Evolutionary conservation across 257 asterid genomes (phyloP).

Genomic region (Gentiana macrophylla): DNA sequence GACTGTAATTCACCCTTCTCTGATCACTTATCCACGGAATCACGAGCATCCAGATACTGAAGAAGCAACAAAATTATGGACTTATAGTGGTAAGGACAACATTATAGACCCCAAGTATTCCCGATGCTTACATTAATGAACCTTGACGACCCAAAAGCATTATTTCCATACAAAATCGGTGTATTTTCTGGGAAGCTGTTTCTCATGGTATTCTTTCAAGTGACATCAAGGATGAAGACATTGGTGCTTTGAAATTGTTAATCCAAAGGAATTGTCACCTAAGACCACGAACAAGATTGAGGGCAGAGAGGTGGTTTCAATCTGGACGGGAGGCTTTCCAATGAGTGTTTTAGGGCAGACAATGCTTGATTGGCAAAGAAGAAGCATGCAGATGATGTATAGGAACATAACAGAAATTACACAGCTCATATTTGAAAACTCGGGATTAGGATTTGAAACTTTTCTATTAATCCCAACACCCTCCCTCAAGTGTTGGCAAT

Average conservation of each 20-base stretch:
- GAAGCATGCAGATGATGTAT: constrained; percentile 74
- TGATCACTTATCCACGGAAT: too few species aligned
- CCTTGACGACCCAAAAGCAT: constrained; percentile 8
- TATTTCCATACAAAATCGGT: constrained; percentile 54
- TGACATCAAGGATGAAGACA: constrained; percentile 3
- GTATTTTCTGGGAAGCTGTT: constrained; percentile 64
- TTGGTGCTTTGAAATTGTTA: constrained; percentile 45
- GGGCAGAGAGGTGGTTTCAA: constrained; percentile 52
- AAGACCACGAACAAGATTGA: constrained; percentile 58
- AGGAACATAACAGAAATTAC: constrained; percentile 19
- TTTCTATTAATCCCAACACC: too few species aligned
- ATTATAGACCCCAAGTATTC: too few species aligned
- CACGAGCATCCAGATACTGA: too few species aligned
- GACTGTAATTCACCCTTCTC: too few species aligned
- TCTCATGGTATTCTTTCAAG: constrained; percentile 44
- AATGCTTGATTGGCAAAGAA: constrained; percentile 57
- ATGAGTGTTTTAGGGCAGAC: constrained; percentile 44
- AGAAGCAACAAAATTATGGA: too few species aligned
- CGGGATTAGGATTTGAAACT: too few species aligned
- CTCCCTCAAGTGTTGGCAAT: too few species aligned
- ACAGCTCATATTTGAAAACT: too few species aligned
- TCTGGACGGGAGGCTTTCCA: constrained; percentile 78
- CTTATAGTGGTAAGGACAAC: too few species aligned
- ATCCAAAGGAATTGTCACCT: constrained; percentile 51
- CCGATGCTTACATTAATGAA: too few species aligned